Evolutionary conservation across 768 basidiomycete genomes (phyloP).

Genomic region (Guyanaporus albipodus): DNA sequence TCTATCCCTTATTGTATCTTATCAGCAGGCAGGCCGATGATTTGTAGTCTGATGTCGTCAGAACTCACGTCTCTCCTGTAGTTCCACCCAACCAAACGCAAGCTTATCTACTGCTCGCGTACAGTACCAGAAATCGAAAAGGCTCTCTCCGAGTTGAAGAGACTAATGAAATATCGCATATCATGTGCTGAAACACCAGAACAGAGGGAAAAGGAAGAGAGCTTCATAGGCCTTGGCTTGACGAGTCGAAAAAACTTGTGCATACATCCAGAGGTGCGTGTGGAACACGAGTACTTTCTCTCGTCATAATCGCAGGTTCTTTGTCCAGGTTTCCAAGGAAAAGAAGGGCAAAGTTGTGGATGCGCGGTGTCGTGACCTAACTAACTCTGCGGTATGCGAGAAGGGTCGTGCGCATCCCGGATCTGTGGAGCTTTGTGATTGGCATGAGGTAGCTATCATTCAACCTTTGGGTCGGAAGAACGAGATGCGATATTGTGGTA

Average conservation of each 20-base stretch:
- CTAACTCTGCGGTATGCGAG: slow-evolving; percentile 77
- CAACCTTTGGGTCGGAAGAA: background rate
- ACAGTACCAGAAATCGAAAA: slow-evolving; percentile 99
- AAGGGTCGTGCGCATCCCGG: slow-evolving; percentile 84
- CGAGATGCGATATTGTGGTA: slow-evolving; percentile 30
- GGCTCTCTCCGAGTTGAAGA: slow-evolving; percentile 90
- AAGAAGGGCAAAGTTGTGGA: slow-evolving; percentile 99
- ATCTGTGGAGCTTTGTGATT: slow-evolving; percentile 87
- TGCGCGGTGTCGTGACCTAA: slow-evolving; percentile 93
- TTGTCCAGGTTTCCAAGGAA: slow-evolving; percentile 81
- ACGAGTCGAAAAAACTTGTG: slow-evolving; percentile 97
- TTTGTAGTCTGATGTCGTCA: background rate
- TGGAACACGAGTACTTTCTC: background rate
- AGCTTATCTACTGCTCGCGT: slow-evolving; percentile 97
- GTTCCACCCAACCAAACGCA: slow-evolving; percentile 90
- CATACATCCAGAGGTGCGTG: slow-evolving; percentile 85
- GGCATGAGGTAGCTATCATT: slow-evolving; percentile 78
- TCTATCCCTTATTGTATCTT: slow-evolving; percentile 92
- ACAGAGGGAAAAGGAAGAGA: slow-evolving; percentile 70
- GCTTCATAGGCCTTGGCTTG: slow-evolving; percentile 85
- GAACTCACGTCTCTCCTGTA: slow-evolving; percentile 30
- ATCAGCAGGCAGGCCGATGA: slow-evolving; percentile 71
- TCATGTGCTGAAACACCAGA: slow-evolving; percentile 68
- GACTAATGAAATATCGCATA: slow-evolving; percentile 87
- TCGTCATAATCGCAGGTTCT: background rate